Conservation (phyloP, 1,284 basidiomycete genomes). For the Trametes sp. region DNA sequence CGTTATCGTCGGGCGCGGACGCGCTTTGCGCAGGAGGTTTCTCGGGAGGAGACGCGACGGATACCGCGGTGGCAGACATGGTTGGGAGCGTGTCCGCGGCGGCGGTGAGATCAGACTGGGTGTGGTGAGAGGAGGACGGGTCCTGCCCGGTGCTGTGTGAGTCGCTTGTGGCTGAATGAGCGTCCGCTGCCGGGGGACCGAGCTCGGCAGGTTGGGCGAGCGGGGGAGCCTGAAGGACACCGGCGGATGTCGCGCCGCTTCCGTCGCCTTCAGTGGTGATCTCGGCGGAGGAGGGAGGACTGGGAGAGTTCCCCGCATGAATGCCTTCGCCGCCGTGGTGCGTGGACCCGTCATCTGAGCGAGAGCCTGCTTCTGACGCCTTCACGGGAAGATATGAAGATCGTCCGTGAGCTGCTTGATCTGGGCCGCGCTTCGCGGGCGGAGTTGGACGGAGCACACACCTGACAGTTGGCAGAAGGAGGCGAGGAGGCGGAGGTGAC, state of each 20-base stretch:
- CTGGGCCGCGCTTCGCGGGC: constrained; percentile 6
- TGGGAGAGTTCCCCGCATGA: constrained; percentile 12
- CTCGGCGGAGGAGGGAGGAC: constrained; percentile 12
- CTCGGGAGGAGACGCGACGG: constrained; percentile 25
- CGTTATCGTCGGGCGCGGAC: constrained; percentile 5
- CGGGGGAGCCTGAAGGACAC: constrained; percentile 7
- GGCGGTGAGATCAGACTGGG: constrained; percentile 27
- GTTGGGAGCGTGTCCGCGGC: constrained; percentile 25
- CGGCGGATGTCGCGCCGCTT: constrained; percentile 20
- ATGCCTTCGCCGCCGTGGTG: constrained; percentile 20
- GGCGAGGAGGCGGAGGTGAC: constrained; percentile 22
- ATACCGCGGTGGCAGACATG: constrained; percentile 30
- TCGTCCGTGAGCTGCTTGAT: constrained; percentile 16
- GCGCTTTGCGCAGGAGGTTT: constrained; percentile 18
- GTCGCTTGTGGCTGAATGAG: constrained; percentile 27
- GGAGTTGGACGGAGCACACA: constrained; percentile 3
- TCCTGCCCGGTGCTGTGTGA: constrained; percentile 31
- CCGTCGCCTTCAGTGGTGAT: constrained; percentile 13
- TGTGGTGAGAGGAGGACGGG: constrained; percentile 27
- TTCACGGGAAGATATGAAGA: constrained; percentile 18
- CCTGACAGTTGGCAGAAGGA: constrained; percentile 23
- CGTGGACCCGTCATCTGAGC: constrained; percentile 24
- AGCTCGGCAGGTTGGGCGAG: constrained; percentile 18
- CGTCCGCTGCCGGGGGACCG: constrained; percentile 24
- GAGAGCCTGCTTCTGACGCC: constrained; percentile 31